Evolutionary conservation across 2,329 filamentous ascomycete species (phyloP), one percentile per base, ranked within the genome.

Genomic region (Clonostachys byssicola): DNA sequence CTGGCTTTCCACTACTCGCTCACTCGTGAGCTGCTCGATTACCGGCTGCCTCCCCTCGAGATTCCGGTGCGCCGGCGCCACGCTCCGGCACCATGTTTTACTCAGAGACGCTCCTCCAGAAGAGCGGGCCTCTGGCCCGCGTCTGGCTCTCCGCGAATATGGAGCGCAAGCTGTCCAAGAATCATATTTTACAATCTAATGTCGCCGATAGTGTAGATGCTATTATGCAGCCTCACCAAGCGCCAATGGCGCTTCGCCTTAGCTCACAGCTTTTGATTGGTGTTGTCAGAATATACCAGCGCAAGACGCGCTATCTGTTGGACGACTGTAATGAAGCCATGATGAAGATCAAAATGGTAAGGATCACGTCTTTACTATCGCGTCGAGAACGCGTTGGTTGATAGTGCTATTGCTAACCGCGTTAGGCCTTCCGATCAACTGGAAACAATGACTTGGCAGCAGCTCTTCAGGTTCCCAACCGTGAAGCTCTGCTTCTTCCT

Each of bases 101-200:
- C 70, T 96, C 94, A 46, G 91, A 96, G 75, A 91, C 90, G 47
- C 82, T 99, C 50, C 82, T 99, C 60, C 91, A 92, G 67, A 96
- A 96, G 85, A 96, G 90, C 59, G 94, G 94, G 75, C 92, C 94
- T 62, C 73, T 99, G 77, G 94, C 94, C 71, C 89, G 91, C 64
- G 92, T 97, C 73, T 99, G 94, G 94, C 82, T 97, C 52, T 96
- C 94, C 34, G 91, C 94, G 74, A 99, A 97, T 70, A 79, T 97
- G 54, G 94, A 97, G 80, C 91, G 92, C 77, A 99, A 97, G 74
- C 84, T 99, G 51, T 95, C 92, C 57, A 99, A 99, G 73, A 91
- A 90, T 53, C 91, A 96, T 61, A 94, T 97, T 56, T 68, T 99
- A 54, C 90, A 96, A 64, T 92, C 92, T 50, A 95, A 96, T 71